phyloP scores from a whole-genome alignment of 192 early-diverging fungal genomes.

The Chytriomyces sp. region DNA sequence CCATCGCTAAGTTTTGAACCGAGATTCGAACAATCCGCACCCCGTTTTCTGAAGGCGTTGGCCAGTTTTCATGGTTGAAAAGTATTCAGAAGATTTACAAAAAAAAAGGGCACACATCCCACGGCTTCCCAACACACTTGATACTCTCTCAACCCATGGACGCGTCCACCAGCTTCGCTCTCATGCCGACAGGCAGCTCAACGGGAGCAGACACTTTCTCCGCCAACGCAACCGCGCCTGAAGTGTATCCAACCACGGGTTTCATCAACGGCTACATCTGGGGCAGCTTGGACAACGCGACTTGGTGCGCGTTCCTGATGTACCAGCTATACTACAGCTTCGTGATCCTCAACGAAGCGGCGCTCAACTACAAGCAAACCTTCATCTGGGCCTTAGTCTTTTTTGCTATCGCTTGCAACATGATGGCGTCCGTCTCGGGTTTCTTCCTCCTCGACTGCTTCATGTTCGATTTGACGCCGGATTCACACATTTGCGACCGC shows the following conservation, averaged over 20 bases:
- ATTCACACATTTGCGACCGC: neutral
- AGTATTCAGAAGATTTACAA: neutral
- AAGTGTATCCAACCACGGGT: conserved; percentile 3
- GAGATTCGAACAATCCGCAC: too few relatives aligned
- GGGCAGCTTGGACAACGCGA: neutral
- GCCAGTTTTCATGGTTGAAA: neutral
- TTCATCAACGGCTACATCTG: neutral
- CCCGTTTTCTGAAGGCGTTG: too few relatives aligned
- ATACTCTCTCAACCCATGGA: neutral
- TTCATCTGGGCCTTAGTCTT: neutral
- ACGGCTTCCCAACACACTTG: neutral
- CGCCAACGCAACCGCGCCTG: neutral
- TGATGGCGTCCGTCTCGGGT: neutral
- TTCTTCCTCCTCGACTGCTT: neutral
- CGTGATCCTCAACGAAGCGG: neutral
- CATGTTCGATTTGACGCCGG: neutral
- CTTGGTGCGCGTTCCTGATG: conserved; percentile 2
- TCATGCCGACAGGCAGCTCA: too few relatives aligned
- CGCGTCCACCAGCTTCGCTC: neutral
- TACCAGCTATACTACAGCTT: neutral
- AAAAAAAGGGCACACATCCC: neutral
- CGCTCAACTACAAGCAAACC: neutral
- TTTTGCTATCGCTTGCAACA: neutral
- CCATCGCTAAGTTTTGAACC: too few relatives aligned
- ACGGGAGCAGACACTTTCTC: neutral